phyloP scores from a whole-genome alignment of 2,329 filamentous ascomycete genomes.

The Biscogniauxia marginata region DNA sequence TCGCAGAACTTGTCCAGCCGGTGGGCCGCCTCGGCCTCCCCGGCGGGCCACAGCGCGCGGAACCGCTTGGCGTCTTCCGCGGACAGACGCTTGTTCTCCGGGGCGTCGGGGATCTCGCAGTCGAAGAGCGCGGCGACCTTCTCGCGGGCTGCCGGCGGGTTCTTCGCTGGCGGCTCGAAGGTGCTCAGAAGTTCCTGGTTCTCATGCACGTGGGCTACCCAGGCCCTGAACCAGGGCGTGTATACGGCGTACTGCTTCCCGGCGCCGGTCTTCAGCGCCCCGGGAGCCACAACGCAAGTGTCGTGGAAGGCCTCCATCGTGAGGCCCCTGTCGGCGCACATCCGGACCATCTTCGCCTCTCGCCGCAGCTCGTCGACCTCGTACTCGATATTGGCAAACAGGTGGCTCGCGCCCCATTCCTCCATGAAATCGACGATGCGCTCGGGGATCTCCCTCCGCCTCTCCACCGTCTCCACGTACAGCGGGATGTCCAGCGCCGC shows the following conservation, averaged over 20 bases:
- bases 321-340: slow-evolving; percentile 62
- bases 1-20: slow-evolving; percentile 67
- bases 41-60: slow-evolving; percentile 66
- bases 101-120: slow-evolving; percentile 57
- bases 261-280: slow-evolving; percentile 60
- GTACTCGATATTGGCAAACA: slow-evolving; percentile 86
- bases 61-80: slow-evolving; percentile 59
- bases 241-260: slow-evolving; percentile 85
- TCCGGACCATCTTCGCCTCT: slow-evolving; percentile 65
- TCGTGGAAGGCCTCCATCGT: slow-evolving; percentile 74
- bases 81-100: slow-evolving; percentile 60
- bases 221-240: slow-evolving; percentile 75
- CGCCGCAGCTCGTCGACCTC: slow-evolving; percentile 86
- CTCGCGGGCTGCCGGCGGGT: slow-evolving; percentile 47
- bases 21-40: slow-evolving; percentile 67
- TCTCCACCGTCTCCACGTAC: slow-evolving; percentile 68
- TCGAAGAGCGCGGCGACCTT: slow-evolving; percentile 47
- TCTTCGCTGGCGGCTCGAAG: slow-evolving; percentile 56
- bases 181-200: slow-evolving; percentile 66
- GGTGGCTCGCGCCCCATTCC: slow-evolving; percentile 70
- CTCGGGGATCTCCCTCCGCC: slow-evolving; percentile 59
- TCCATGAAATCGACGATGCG: slow-evolving; percentile 65
- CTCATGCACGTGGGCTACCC: slow-evolving; percentile 70
- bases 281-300: slow-evolving; percentile 78
- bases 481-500: slow-evolving; percentile 73